A percentile compares a stretch with the other conserved stretches of the same genome.
These are phyloP conservation scores for Scorias spongiosa DNA, from an alignment of 2,329 filamentous ascomycete genomes.

Conservation along the genomic window DNA sequence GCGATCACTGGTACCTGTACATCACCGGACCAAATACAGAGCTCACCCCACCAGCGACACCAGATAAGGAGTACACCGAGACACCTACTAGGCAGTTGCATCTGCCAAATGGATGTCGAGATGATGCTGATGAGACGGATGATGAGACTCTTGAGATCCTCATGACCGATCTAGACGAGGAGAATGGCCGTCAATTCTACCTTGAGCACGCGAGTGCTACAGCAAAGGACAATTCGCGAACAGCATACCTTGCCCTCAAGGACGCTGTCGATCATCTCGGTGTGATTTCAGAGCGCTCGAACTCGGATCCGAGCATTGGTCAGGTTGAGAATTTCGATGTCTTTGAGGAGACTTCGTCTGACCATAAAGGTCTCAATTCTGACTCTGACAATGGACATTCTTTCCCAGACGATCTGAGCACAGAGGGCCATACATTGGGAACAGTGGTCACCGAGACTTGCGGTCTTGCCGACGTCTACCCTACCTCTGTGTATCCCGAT, in stretches of 20 bases:
- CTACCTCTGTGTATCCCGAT: conserved; percentile 73
- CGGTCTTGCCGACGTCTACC: conserved; percentile 79
- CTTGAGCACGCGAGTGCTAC: conserved; percentile 75
- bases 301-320: conserved; percentile 21
- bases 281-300: conserved; percentile 38
- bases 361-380: conserved; percentile 40
- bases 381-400: conserved; percentile 34
- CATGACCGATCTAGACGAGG: conserved; percentile 53
- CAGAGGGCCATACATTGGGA: conserved; percentile 85
- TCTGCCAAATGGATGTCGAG: conserved; percentile 32
- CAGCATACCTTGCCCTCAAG: conserved; percentile 48
- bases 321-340: conserved; percentile 53
- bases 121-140: conserved; percentile 22
- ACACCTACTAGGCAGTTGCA: conserved; percentile 45
- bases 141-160: conserved; percentile 63
- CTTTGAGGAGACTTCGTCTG: conserved; percentile 59
- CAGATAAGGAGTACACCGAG: conserved; percentile 37
- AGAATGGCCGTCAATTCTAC: conserved; percentile 53
- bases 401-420: conserved; percentile 62
- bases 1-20: conserved; percentile 98
- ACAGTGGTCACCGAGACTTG: conserved; percentile 83
- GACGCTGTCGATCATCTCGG: conserved; percentile 44
- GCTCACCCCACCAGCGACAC: conserved; percentile 71
- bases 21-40: conserved; percentile 72
- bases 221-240: conserved; percentile 63